These are phyloP conservation scores for Fraxinus angustifolia DNA, from an alignment of 305 asterid genomes.

Conservation along the genomic window DNA sequence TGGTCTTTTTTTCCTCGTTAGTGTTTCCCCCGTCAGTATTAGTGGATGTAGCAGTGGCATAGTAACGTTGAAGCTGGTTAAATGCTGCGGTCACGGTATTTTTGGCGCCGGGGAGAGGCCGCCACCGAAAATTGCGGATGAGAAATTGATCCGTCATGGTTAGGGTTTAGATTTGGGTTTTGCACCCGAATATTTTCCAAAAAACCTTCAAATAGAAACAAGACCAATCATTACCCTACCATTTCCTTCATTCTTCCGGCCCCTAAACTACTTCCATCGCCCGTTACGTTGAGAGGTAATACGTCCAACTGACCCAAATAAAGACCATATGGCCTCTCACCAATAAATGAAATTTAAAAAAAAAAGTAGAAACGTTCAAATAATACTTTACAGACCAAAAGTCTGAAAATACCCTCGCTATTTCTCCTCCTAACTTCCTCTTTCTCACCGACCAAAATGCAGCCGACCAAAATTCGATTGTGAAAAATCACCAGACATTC, in stretches of 20 bases:
- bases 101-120: constrained; percentile 25
- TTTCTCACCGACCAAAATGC: too few species aligned
- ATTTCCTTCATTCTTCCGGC: neutral
- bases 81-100: neutral
- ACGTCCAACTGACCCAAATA: too few species aligned
- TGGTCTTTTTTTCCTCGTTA: constrained; percentile 26
- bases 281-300: too few species aligned
- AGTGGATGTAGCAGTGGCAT: constrained; percentile 28
- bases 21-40: constrained; percentile 23
- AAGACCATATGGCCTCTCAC: too few species aligned
- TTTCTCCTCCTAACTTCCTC: too few species aligned
- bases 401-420: too few species aligned
- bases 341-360: too few species aligned
- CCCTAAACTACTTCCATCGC: too few species aligned
- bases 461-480: too few species aligned
- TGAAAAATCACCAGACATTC: too few species aligned
- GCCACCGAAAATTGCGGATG: constrained; percentile 45
- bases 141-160: constrained; percentile 42
- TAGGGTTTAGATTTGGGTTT: constrained; percentile 27
- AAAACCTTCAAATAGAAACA: neutral
- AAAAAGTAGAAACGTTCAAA: too few species aligned
- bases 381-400: too few species aligned
- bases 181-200: neutral
- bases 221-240: neutral
- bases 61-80: constrained; percentile 18